Percentiles rank a stretch among this genome's conserved stretches.
These are phyloP conservation scores for Aspergillus pseudoviridinutans DNA, from an alignment of 2,329 filamentous ascomycete species.

Conservation along the genomic window DNA sequence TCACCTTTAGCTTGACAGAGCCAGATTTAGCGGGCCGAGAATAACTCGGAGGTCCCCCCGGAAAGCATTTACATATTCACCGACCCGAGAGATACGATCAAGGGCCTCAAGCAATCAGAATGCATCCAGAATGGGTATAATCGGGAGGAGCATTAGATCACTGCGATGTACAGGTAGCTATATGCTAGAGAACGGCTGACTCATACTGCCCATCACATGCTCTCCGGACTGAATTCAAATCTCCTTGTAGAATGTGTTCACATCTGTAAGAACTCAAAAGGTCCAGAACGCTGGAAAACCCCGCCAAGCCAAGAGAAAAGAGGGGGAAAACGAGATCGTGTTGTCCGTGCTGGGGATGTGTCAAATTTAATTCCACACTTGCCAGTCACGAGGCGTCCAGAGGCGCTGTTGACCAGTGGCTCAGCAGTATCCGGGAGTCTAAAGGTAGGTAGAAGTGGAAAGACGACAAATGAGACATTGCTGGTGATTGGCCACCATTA, in stretches of 20 bases:
- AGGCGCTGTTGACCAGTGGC: not conserved
- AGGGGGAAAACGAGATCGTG: constrained; percentile 7
- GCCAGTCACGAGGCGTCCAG: constrained; percentile 7
- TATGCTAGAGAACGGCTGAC: constrained; percentile 8
- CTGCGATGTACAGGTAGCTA: constrained; percentile 1
- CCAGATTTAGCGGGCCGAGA: not conserved
- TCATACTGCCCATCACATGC: constrained; percentile 2
- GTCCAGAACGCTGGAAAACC: constrained; percentile 9
- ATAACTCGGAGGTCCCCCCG: not conserved
- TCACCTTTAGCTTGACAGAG: not conserved
- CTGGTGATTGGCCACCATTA: not conserved
- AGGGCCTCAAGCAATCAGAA: too few relatives aligned
- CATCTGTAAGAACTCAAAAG: not conserved
- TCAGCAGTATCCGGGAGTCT: not conserved
- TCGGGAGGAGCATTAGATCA: not conserved
- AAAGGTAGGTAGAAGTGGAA: not conserved
- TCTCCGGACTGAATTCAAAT: constrained; percentile 12
- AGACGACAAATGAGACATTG: not conserved
- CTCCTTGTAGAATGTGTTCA: constrained; percentile 4
- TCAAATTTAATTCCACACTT: constrained; percentile 8
- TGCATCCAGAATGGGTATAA: not conserved
- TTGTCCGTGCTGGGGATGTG: constrained; percentile 15
- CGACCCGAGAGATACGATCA: too few relatives aligned
- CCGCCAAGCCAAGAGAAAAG: constrained; percentile 13
- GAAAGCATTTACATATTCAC: not conserved